Conservation (phyloP, 2,329 filamentous ascomycete species). For the Massarina eburnea region DNA sequence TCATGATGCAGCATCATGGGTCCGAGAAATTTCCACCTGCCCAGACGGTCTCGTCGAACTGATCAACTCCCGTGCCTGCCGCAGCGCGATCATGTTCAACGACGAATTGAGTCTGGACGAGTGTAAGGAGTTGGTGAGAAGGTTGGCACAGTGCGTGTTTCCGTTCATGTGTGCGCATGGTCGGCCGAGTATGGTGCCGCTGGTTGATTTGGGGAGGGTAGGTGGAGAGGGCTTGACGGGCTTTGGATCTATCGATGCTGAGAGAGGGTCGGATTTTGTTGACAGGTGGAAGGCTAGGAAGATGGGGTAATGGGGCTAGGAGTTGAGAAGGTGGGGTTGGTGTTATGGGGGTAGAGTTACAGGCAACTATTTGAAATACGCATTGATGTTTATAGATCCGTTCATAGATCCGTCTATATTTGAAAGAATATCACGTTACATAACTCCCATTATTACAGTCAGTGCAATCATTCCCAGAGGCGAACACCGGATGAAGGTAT, state of each 20-base stretch:
- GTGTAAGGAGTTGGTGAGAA: conserved; percentile 60
- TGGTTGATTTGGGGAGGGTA: conserved; percentile 33
- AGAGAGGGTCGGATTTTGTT: conserved; percentile 2
- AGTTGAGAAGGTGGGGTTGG: too few species aligned
- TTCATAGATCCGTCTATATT: too few species aligned
- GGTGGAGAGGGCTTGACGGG: neutral
- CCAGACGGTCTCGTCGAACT: conserved; percentile 76
- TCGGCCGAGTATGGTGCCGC: conserved; percentile 53
- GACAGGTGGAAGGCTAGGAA: conserved; percentile 12
- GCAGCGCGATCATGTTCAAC: conserved; percentile 86
- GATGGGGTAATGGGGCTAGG: too few species aligned
- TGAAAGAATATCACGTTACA: too few species aligned
- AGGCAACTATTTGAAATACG: too few species aligned
- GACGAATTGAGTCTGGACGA: conserved; percentile 62
- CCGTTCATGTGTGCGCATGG: conserved; percentile 87
- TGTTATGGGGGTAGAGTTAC: too few species aligned
- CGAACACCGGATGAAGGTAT: too few species aligned
- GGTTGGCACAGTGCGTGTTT: conserved; percentile 65
- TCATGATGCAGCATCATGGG: conserved; percentile 50
- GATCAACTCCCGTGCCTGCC: conserved; percentile 73
- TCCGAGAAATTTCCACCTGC: conserved; percentile 66
- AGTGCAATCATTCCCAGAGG: too few species aligned
- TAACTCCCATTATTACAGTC: too few species aligned
- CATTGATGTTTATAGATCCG: too few species aligned
- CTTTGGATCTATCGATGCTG: neutral